Evolutionary conservation across 768 basidiomycete species (phyloP).

Genomic region (Cystobasidium tubakii): DNA sequence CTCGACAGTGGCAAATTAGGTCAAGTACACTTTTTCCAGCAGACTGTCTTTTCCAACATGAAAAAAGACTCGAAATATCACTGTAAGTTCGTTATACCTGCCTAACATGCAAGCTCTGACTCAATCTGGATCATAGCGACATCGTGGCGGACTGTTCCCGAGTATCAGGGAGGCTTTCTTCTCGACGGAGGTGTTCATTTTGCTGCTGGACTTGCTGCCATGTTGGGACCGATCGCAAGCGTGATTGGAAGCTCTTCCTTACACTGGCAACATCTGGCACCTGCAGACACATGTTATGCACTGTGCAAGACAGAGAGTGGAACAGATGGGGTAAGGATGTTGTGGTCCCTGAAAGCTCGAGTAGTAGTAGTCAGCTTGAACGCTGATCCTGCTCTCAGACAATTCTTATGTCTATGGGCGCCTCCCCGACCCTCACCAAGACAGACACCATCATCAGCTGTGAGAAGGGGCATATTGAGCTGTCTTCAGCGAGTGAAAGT

Average conservation of each 20-base stretch:
- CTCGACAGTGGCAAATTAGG: neutral
- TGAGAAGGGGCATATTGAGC: neutral
- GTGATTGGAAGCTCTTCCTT: neutral
- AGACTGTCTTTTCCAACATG: neutral
- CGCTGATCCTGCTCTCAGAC: neutral
- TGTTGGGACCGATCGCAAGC: neutral
- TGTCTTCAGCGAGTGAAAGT: neutral
- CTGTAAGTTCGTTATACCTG: neutral
- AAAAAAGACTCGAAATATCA: neutral
- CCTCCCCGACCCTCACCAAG: neutral
- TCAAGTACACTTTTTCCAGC: neutral
- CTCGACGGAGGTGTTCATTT: conserved; percentile 23
- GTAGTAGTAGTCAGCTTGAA: too few species aligned
- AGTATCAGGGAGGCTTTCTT: conserved; percentile 15
- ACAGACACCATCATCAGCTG: conserved; percentile 2
- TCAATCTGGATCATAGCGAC: neutral
- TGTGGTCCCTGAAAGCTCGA: too few species aligned
- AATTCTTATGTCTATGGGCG: neutral
- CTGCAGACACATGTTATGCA: neutral
- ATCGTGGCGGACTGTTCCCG: conserved; percentile 6
- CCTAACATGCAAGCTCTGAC: neutral
- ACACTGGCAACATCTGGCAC: neutral
- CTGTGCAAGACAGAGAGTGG: neutral
- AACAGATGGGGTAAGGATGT: neutral
- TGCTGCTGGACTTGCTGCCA: conserved; percentile 10